Conservation (phyloP, 2,329 filamentous ascomycete species). For the Fusarium sp. region DNA sequence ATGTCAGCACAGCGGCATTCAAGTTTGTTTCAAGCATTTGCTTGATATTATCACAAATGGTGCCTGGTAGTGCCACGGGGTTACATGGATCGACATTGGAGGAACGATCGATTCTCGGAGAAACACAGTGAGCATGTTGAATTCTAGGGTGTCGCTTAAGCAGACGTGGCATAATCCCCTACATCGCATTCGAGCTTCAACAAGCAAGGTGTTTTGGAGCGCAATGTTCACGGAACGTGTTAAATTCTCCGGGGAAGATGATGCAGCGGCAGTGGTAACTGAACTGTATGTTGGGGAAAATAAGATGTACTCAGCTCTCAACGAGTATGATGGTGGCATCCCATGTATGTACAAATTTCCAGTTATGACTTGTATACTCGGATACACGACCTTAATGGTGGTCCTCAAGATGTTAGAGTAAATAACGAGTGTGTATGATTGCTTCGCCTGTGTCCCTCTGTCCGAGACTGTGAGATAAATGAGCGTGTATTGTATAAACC, state of each 20-base stretch:
- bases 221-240: background rate
- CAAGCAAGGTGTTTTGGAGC: conserved; percentile 3
- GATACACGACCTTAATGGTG: conserved; percentile 12
- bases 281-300: conserved; percentile 15
- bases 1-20: conserved; percentile 11
- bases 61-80: background rate
- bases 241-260: background rate
- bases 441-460: background rate
- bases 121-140: background rate
- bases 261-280: conserved; percentile 1
- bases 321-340: conserved; percentile 3
- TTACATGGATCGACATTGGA: background rate
- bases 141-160: background rate
- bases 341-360: conserved; percentile 34
- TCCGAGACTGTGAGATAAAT: background rate
- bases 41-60: conserved; percentile 1
- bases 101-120: conserved; percentile 1
- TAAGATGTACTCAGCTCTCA: conserved; percentile 5
- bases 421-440: conserved; percentile 20
- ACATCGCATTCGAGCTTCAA: conserved; percentile 11
- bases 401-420: conserved; percentile 25
- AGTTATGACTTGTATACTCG: conserved; percentile 33
- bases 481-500: background rate
- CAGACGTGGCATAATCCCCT: background rate
- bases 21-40: conserved; percentile 5